Evolutionary conservation across 163 green algal genomes (phyloP).

Genomic region (Scenedesmus sp.): DNA sequence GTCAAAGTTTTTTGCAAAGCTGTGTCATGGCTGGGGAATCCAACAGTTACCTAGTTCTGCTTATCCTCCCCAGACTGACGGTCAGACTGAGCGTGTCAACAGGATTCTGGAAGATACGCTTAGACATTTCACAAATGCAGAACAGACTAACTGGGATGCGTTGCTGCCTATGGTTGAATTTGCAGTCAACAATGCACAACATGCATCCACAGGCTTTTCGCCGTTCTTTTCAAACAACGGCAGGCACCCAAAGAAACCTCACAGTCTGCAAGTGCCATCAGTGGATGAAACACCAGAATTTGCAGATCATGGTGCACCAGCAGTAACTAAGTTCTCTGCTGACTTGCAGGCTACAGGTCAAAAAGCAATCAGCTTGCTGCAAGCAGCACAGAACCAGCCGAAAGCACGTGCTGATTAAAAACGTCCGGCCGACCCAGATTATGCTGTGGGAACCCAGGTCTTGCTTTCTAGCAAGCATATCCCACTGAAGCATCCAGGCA

Average conservation of each 20-base stretch:
- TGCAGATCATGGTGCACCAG: background rate
- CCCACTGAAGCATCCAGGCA: background rate
- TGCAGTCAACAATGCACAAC: constrained; percentile 63
- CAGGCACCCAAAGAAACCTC: constrained; percentile 47
- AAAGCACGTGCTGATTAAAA: background rate
- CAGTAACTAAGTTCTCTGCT: background rate
- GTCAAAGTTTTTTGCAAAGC: no score
- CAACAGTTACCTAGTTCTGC: no score
- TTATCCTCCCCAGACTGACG: no score
- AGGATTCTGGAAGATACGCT: constrained; percentile 20
- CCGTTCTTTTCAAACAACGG: constrained; percentile 68
- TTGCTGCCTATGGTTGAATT: constrained; percentile 59
- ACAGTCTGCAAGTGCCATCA: background rate
- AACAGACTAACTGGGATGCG: constrained; percentile 59
- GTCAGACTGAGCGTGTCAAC: no score
- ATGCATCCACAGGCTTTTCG: constrained; percentile 48
- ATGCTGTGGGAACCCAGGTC: background rate
- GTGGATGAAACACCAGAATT: background rate
- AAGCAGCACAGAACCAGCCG: background rate
- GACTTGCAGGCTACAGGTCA: background rate
- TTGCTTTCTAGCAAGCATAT: background rate
- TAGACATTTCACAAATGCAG: constrained; percentile 56
- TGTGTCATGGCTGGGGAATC: no score
- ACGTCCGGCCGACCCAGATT: background rate
- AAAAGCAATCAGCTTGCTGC: background rate